phyloP scores from a whole-genome alignment of 306 rosid species.

The Quercus engelmannii region DNA sequence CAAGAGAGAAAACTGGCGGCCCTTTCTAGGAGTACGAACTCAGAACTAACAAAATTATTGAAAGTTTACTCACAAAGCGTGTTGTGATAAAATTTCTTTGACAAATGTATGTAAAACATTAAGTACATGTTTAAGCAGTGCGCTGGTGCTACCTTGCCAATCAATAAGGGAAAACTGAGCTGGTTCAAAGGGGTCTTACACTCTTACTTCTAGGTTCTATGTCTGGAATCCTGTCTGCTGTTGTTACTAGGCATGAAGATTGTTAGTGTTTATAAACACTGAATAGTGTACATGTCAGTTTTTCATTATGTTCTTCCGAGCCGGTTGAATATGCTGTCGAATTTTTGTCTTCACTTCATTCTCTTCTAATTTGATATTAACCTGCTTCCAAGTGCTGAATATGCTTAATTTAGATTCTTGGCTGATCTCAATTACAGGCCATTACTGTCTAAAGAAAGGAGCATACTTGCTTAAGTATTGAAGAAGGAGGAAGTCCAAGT shows the following conservation, averaged over 20 bases:
- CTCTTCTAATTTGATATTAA: background rate
- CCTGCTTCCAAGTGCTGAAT: slow-evolving; percentile 10
- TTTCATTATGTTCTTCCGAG: background rate
- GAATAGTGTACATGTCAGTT: background rate
- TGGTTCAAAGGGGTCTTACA: background rate
- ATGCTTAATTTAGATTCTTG: slow-evolving; percentile 25
- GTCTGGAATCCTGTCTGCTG: background rate
- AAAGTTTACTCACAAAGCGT: background rate
- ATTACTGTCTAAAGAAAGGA: slow-evolving; percentile 95
- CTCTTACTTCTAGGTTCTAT: background rate
- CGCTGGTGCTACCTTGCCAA: background rate
- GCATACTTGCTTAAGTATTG: slow-evolving; percentile 93
- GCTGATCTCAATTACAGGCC: slow-evolving; percentile 57
- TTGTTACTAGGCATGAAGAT: slow-evolving; percentile 11
- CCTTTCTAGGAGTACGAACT: too few relatives aligned
- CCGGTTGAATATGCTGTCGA: background rate
- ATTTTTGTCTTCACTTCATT: background rate
- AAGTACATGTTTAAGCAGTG: background rate
- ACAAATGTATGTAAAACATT: slow-evolving; percentile 2
- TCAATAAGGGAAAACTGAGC: slow-evolving; percentile 2
- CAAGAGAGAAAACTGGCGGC: background rate
- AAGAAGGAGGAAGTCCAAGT: slow-evolving; percentile 96
- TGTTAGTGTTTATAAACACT: background rate
- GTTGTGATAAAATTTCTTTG: slow-evolving; percentile 12
- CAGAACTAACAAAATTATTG: too few relatives aligned